Percentiles rank a stretch among this genome's conserved stretches.
Conservation (phyloP, 2,329 filamentous ascomycete species). For the Cadophora sp. region DNA sequence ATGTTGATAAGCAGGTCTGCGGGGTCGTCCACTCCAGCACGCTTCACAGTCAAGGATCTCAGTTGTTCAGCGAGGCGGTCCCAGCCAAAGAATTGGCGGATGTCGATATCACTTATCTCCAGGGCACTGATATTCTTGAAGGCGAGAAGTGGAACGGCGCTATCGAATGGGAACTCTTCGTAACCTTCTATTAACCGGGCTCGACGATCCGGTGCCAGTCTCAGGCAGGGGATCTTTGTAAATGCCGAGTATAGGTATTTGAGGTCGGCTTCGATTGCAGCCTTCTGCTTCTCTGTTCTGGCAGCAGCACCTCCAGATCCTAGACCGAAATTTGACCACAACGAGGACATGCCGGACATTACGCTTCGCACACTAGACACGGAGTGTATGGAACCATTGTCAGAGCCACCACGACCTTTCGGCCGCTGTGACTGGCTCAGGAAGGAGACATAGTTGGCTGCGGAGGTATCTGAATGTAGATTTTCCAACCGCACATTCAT, state of each 20-base stretch:
- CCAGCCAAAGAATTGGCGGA: conserved; percentile 97
- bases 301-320: conserved; percentile 79
- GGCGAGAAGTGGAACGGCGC: conserved; percentile 91
- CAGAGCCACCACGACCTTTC: conserved; percentile 74
- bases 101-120: conserved; percentile 95
- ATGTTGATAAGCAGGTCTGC: conserved; percentile 91
- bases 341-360: conserved; percentile 93
- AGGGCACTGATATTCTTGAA: conserved; percentile 97
- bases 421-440: conserved; percentile 82
- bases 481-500: conserved; percentile 98
- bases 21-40: conserved; percentile 87
- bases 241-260: conserved; percentile 98
- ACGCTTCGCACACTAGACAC: conserved; percentile 97
- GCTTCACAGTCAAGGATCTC: conserved; percentile 85
- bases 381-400: conserved; percentile 91
- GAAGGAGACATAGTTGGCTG: conserved; percentile 95
- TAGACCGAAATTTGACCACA: conserved; percentile 90
- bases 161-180: conserved; percentile 98
- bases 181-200: conserved; percentile 90
- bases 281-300: conserved; percentile 89
- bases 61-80: conserved; percentile 92
- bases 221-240: conserved; percentile 94
- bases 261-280: conserved; percentile 81
- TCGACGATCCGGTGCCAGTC: conserved; percentile 89
- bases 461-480: conserved; percentile 84